Conservation (phyloP, 345 rosid genomes). For the Eucalyptus curtisii region DNA sequence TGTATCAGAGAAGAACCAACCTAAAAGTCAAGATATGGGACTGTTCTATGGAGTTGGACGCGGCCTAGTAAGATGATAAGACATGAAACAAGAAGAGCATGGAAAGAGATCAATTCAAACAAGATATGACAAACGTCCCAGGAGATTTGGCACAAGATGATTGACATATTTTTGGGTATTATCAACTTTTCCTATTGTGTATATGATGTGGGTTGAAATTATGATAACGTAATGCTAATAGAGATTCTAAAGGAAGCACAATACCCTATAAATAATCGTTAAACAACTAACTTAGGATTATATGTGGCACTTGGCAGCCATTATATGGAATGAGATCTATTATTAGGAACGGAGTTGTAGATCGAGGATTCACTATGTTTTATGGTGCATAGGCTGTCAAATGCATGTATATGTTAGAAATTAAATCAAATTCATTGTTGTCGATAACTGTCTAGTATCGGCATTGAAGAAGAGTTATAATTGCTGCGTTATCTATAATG, state of each 20-base stretch:
- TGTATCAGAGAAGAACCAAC: neutral
- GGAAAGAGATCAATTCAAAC: neutral
- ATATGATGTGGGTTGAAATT: neutral
- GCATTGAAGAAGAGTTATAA: no score
- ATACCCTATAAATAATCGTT: neutral
- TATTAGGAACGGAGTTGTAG: neutral
- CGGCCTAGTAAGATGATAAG: neutral
- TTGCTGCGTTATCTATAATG: no score
- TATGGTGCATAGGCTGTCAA: neutral
- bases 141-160: neutral
- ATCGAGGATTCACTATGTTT: neutral
- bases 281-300: neutral
- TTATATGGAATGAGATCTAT: neutral
- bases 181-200: neutral
- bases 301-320: neutral
- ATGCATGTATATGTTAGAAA: neutral
- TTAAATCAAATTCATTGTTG: no score
- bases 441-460: rapidly evolving
- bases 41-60: neutral
- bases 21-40: neutral
- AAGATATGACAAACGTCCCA: neutral
- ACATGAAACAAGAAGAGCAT: neutral
- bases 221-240: neutral
- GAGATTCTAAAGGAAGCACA: neutral
- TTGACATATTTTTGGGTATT: neutral